Conservation (phyloP, 2,329 filamentous ascomycete species). For the Fusarium dlaminii region DNA sequence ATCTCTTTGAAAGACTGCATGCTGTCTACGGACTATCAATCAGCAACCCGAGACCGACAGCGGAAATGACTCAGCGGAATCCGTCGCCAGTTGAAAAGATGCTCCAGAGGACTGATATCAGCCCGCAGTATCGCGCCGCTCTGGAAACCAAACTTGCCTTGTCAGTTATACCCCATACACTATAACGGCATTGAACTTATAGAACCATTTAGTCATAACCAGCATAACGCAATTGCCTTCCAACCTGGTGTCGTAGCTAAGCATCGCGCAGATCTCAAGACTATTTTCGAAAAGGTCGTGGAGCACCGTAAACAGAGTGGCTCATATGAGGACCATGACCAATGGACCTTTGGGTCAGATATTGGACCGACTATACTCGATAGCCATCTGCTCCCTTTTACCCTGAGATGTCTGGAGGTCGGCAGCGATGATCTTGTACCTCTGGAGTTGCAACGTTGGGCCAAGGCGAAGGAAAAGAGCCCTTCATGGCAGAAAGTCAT, state of each 20-base stretch:
- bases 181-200: neutral
- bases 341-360: constrained; percentile 15
- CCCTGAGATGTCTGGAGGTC: constrained; percentile 14
- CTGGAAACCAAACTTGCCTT: constrained; percentile 8
- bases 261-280: neutral
- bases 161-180: neutral
- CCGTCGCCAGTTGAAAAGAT: constrained; percentile 14
- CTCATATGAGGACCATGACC: neutral
- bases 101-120: constrained; percentile 5
- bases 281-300: constrained; percentile 2
- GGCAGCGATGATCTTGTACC: constrained; percentile 17
- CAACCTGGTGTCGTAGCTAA: constrained; percentile 10
- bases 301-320: constrained; percentile 7
- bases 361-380: constrained; percentile 21
- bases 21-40: constrained; percentile 7
- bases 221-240: constrained; percentile 13
- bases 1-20: constrained; percentile 13
- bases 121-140: neutral
- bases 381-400: constrained; percentile 20
- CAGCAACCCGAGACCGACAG: constrained; percentile 10
- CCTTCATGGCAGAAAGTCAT: constrained; percentile 15
- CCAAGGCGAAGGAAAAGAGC: constrained; percentile 4
- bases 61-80: constrained; percentile 6
- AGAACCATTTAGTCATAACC: neutral
- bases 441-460: constrained; percentile 11